Evolutionary conservation across 169 alveolate species (phyloP).

Genomic region (Perkinsus marinus): DNA sequence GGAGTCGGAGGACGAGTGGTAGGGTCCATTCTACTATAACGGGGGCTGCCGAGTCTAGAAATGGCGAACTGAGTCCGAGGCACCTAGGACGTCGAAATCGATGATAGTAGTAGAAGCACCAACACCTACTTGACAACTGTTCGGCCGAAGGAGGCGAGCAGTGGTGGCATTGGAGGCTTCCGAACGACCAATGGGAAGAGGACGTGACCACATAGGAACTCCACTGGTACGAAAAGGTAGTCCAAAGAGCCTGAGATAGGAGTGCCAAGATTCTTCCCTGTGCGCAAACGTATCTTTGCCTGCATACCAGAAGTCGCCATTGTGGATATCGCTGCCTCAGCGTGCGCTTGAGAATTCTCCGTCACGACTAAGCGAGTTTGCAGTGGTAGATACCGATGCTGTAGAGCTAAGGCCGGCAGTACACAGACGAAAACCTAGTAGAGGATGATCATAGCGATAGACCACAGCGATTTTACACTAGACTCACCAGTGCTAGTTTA

Average conservation of each 20-base stretch:
- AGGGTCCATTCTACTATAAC: background rate
- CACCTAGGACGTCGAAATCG: background rate
- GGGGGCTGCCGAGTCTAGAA: background rate
- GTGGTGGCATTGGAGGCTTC: background rate
- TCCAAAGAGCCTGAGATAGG: background rate
- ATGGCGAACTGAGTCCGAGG: background rate
- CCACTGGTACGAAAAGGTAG: background rate
- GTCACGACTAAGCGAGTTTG: background rate
- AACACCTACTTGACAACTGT: background rate
- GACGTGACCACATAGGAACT: background rate
- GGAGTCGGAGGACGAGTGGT: background rate
- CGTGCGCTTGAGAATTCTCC: background rate
- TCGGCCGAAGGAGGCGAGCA: background rate
- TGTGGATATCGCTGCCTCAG: too few species aligned
- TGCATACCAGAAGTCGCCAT: too few species aligned
- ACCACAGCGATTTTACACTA: background rate
- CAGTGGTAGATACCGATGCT: background rate
- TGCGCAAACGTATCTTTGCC: background rate
- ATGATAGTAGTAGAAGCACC: background rate
- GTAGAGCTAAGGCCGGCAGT: background rate
- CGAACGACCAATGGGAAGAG: background rate
- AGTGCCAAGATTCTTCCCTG: background rate
- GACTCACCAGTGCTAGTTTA: background rate
- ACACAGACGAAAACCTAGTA: background rate
- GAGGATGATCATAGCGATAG: background rate